These are phyloP conservation scores for Blakeslea trispora DNA, from an alignment of 371 early-diverging fungal genomes.

Conservation along the genomic window DNA sequence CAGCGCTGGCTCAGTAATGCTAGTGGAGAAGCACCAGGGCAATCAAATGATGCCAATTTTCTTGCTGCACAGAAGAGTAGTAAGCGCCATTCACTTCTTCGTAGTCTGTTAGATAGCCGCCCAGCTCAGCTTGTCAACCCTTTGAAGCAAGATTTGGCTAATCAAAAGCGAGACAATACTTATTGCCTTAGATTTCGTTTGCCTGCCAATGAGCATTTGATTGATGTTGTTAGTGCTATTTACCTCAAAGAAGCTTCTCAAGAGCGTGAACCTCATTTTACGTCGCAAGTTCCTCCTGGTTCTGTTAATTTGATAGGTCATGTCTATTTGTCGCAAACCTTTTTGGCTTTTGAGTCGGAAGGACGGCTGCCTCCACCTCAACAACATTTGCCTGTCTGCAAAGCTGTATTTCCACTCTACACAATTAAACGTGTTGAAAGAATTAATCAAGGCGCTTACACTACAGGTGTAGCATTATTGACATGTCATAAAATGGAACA, in stretches of 20 bases:
- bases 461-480: constrained; percentile 43
- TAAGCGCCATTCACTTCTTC: constrained; percentile 1
- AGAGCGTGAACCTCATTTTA: constrained; percentile 14
- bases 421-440: constrained; percentile 90
- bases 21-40: constrained; percentile 65
- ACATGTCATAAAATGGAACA: constrained; percentile 67
- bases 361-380: constrained; percentile 46
- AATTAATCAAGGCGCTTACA: constrained; percentile 50
- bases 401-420: constrained; percentile 82
- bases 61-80: constrained; percentile 9
- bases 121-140: constrained; percentile 43
- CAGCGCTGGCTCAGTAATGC: constrained; percentile 81
- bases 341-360: constrained; percentile 64
- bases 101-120: not conserved
- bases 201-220: constrained; percentile 64
- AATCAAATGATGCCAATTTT: constrained; percentile 32
- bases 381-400: constrained; percentile 55
- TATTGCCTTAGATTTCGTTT: constrained; percentile 75
- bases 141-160: constrained; percentile 59
- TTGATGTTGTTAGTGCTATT: constrained; percentile 57
- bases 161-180: constrained; percentile 76
- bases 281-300: constrained; percentile 26
- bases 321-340: constrained; percentile 80
- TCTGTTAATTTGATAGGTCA: constrained; percentile 18
- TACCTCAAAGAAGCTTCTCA: constrained; percentile 38